Base-by-base conservation (phyloP, 176 grass and related monocot species). In the Aegilops umbellulata region DNA sequence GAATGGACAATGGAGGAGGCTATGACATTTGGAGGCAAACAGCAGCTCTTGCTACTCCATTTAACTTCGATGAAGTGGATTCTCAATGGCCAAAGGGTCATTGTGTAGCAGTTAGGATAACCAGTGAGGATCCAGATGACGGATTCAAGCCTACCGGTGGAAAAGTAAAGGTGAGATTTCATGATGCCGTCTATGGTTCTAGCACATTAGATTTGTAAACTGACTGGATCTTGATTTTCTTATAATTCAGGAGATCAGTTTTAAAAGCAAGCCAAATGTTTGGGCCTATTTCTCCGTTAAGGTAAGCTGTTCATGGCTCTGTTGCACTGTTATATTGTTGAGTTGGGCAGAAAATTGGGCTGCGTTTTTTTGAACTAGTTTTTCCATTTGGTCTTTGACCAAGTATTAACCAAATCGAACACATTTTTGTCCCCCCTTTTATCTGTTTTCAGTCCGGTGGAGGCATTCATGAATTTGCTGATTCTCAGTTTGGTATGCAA, bases 241-340 rank as follows among this genome's bases (percentile, higher is more conserved):
- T 80, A 19, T 77, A 60, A 86, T 95, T 79, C 84, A 99, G 97
- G 97, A 99, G 80, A 86, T 99, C 69, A 94, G 60, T 90, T 99
- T 99, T 76, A 99, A 94, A 92, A 95, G 92, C 90, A 99, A 99
- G 66, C 94, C 97, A 57, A 99, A 95, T 93, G 82, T 92, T 57
- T 96, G 97, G 97, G 94, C 88, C 57, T 99, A 99, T 67, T 99
- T 98, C 88, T 98, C 97, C 84, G 97, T 99, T 74, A 99, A 99
- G 97, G 97, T 98, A 88, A 85, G 79, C 83, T 86, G 42, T 83
- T 72, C 68, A 46, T 82, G 25, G 25, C 42, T 66, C 63, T 80
- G 24, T 67, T 74, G 49, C 27, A 44, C 22, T 75, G 8, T 17
- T 17, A 80, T 31, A 46, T 65, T 83, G 55, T 87, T 60, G 7